phyloP scores from a whole-genome alignment of 2,329 filamentous ascomycete genomes.

The Ophiostoma novo-ulmi region DNA sequence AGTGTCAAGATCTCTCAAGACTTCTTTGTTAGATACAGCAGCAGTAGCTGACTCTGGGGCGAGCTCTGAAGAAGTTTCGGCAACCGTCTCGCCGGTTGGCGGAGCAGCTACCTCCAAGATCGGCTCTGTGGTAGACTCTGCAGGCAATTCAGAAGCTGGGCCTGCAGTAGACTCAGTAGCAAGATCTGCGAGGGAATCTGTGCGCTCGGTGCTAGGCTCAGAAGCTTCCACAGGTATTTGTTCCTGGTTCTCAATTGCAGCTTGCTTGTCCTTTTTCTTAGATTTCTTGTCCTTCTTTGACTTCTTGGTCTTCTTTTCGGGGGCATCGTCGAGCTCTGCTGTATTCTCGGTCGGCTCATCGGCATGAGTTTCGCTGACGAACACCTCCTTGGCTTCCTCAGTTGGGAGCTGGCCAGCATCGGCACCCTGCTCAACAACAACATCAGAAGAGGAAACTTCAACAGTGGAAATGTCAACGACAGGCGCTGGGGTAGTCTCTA shows the following conservation, averaged over 20 bases:
- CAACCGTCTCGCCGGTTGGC: neutral
- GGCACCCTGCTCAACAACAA: neutral
- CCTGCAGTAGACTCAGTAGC: neutral
- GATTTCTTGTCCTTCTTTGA: slow-evolving; percentile 34
- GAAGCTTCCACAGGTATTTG: slow-evolving; percentile 11
- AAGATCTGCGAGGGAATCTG: neutral
- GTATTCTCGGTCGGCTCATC: neutral
- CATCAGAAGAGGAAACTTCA: neutral
- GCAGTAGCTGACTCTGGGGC: neutral
- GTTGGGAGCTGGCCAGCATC: neutral
- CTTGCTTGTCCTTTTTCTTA: slow-evolving; percentile 26
- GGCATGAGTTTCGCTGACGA: neutral
- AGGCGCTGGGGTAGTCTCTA: neutral
- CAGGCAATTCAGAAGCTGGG: neutral
- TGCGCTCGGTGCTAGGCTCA: neutral
- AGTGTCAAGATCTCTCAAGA: neutral
- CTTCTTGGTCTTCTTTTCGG: slow-evolving; percentile 31
- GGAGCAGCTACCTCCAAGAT: neutral
- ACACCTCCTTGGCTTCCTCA: neutral
- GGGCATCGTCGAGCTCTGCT: neutral
- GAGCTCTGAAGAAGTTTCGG: neutral
- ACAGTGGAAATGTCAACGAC: neutral
- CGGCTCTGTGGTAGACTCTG: neutral
- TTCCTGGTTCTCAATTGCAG: slow-evolving; percentile 6
- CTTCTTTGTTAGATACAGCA: neutral